A percentile compares a stretch with the other conserved stretches of the same genome.
phyloP scores from a whole-genome alignment of 1,139 yeast genomes.

The Pichia kudriavzevii region DNA sequence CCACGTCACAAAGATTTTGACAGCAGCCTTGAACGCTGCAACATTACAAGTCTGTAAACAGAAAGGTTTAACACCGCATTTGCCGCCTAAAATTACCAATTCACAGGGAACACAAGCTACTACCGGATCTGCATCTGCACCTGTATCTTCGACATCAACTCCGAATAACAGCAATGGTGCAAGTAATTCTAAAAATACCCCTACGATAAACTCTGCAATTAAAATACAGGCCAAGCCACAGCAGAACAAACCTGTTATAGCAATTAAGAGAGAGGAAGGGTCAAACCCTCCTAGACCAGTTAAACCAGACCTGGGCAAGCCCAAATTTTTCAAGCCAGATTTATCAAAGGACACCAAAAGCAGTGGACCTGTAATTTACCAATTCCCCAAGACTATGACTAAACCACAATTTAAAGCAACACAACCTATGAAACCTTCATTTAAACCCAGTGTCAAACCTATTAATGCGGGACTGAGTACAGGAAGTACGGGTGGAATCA shows the following conservation, averaged over 20 bases:
- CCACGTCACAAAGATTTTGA: conserved; percentile 74
- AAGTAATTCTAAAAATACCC: too few species aligned
- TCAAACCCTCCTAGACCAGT: not conserved
- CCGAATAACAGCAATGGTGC: too few species aligned
- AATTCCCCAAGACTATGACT: conserved; percentile 5
- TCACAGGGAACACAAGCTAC: not conserved
- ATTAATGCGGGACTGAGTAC: not conserved
- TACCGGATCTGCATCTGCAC: not conserved
- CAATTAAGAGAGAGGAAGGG: not conserved
- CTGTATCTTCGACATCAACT: not conserved
- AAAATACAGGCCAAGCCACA: too few species aligned
- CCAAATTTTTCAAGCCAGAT: conserved; percentile 10
- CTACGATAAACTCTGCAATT: too few species aligned
- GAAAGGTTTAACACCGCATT: conserved; percentile 22
- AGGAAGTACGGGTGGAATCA: too few species aligned
- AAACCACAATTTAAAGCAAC: conserved; percentile 6
- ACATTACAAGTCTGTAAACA: conserved; percentile 53
- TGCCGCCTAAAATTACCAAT: conserved; percentile 14
- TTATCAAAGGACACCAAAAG: too few species aligned
- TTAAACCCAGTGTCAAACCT: conserved; percentile 8
- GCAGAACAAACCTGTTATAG: not conserved
- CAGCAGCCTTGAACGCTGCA: conserved; percentile 76
- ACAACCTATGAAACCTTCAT: conserved; percentile 7
- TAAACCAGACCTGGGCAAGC: not conserved
- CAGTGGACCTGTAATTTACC: conserved; percentile 1